Conservation (phyloP, 2,329 filamentous ascomycete species). For the Rhexocercosporidium sp. region DNA sequence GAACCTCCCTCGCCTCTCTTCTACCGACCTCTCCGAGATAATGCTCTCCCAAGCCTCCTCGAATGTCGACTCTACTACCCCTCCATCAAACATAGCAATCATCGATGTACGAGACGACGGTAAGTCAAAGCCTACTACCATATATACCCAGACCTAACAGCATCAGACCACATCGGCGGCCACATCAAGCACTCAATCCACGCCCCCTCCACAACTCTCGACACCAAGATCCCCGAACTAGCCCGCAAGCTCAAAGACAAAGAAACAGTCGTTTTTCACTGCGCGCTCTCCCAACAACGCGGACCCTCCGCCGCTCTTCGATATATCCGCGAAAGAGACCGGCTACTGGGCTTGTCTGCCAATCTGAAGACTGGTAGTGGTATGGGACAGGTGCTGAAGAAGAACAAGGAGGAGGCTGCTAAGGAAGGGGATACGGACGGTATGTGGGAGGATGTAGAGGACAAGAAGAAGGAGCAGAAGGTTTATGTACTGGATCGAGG, state of each 20-base stretch:
- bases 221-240: slow-evolving; percentile 81
- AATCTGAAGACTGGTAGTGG: slow-evolving; percentile 28
- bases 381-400: slow-evolving; percentile 30
- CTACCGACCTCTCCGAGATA: slow-evolving; percentile 37
- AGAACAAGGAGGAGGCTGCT: slow-evolving; percentile 30
- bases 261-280: slow-evolving; percentile 91
- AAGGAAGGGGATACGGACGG: slow-evolving; percentile 40
- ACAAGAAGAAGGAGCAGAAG: slow-evolving; percentile 58
- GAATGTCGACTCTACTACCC: slow-evolving; percentile 35
- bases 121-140: slow-evolving; percentile 43
- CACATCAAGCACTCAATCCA: slow-evolving; percentile 82
- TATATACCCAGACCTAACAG: neutral
- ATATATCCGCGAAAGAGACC: slow-evolving; percentile 75
- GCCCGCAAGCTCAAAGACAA: slow-evolving; percentile 77
- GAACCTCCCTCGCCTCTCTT: slow-evolving; percentile 40
- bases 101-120: slow-evolving; percentile 90
- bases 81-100: slow-evolving; percentile 61
- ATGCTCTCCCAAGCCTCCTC: slow-evolving; percentile 34
- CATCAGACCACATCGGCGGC: slow-evolving; percentile 82
- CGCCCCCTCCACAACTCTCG: slow-evolving; percentile 74
- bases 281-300: slow-evolving; percentile 86
- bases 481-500: slow-evolving; percentile 84
- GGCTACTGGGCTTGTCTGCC: slow-evolving; percentile 42
- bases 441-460: slow-evolving; percentile 38
- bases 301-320: slow-evolving; percentile 83